phyloP scores from a whole-genome alignment of 495 filamentous ascomycete genomes.

The Penicillium pulvis region DNA sequence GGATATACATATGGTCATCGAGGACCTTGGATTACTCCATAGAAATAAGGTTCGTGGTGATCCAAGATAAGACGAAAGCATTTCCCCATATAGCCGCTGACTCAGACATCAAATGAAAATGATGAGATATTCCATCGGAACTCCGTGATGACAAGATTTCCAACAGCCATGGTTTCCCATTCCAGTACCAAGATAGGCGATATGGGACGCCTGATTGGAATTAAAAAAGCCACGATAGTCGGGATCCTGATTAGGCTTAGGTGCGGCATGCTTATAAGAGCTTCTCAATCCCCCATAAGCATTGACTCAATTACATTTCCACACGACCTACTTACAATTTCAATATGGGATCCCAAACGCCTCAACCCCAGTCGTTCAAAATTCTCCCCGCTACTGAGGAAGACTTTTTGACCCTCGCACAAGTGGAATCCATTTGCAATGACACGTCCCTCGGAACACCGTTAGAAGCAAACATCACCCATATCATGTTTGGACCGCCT shows the following conservation, averaged over 20 bases:
- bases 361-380: neutral
- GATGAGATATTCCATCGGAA: neutral
- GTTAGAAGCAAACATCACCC: slow-evolving; percentile 2
- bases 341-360: neutral
- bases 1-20: too few species aligned
- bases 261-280: neutral
- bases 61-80: too few species aligned
- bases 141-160: neutral
- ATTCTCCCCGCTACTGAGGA: slow-evolving; percentile 15
- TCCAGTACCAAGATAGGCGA: too few species aligned
- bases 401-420: slow-evolving; percentile 12
- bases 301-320: neutral
- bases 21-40: too few species aligned
- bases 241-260: slow-evolving; percentile 4
- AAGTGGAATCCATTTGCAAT: slow-evolving; percentile 14
- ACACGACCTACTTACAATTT: neutral
- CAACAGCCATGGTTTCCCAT: too few species aligned
- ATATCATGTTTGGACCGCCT: slow-evolving; percentile 12
- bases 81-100: too few species aligned
- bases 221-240: neutral
- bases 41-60: too few species aligned
- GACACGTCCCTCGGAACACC: neutral
- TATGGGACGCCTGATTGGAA: neutral
- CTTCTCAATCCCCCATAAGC: neutral
- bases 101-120: too few species aligned